Evolutionary conservation across 2,329 filamentous ascomycete genomes (phyloP).

Genomic region (Sarocladiaceae sp.): DNA sequence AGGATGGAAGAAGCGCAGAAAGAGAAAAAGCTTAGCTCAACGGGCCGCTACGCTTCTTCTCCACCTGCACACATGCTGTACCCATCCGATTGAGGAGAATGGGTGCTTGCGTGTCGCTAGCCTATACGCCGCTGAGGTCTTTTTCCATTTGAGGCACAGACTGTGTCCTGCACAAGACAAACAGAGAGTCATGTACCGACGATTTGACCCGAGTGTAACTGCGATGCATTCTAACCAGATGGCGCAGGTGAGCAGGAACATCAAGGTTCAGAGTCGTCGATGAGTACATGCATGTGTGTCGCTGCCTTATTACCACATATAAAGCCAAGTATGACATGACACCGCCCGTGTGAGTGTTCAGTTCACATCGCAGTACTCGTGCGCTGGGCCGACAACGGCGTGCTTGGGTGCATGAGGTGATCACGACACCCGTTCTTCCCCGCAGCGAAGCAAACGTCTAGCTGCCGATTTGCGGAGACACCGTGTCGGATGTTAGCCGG

Average conservation of each 20-base stretch:
- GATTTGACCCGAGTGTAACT: too few species aligned
- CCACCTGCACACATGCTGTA: too few species aligned
- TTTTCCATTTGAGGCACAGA: not conserved
- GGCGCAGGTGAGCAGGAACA: not conserved
- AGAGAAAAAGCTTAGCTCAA: conserved; percentile 8
- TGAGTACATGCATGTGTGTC: not conserved
- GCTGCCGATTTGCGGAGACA: conserved; percentile 6
- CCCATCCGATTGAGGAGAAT: too few species aligned
- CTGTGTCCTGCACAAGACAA: too few species aligned
- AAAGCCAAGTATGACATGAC: too few species aligned
- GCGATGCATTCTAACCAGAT: not conserved
- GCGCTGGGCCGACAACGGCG: not conserved
- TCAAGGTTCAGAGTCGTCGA: too few species aligned
- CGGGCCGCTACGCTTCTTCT: conserved; percentile 4
- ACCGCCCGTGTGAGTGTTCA: not conserved
- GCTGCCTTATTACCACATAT: too few species aligned
- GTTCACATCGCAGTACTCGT: not conserved
- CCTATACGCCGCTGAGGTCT: not conserved
- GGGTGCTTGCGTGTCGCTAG: too few species aligned
- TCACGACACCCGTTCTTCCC: conserved; percentile 4
- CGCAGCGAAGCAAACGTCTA: not conserved
- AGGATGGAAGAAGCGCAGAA: not conserved
- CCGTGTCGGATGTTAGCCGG: not conserved
- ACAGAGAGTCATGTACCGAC: too few species aligned
- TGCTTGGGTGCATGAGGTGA: not conserved